Evolutionary conservation across 2,329 filamentous ascomycete genomes (phyloP).

Genomic region (Fusarium acutatum): DNA sequence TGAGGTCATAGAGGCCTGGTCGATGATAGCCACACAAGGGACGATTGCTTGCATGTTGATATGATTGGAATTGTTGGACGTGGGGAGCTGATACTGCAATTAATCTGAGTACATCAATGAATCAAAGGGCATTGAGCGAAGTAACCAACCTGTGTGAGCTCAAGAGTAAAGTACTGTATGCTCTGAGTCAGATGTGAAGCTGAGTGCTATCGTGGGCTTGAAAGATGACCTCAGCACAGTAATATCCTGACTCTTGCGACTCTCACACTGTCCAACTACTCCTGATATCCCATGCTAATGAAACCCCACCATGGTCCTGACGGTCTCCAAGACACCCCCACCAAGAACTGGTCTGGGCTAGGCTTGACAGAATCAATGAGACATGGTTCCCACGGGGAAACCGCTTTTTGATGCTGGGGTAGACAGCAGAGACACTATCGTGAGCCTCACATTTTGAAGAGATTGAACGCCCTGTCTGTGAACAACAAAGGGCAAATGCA

Average conservation of each 20-base stretch:
- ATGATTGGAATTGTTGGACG: constrained; percentile 35
- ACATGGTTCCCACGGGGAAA: constrained; percentile 22
- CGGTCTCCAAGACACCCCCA: constrained; percentile 29
- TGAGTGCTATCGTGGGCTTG: too few species aligned
- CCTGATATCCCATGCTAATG: constrained; percentile 15
- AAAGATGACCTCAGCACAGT: constrained; percentile 11
- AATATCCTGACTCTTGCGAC: background rate
- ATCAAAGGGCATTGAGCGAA: constrained; percentile 12
- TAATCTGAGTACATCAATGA: constrained; percentile 27
- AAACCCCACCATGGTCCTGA: constrained; percentile 26
- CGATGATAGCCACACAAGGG: background rate
- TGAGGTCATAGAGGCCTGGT: constrained; percentile 18
- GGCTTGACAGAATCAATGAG: constrained; percentile 28
- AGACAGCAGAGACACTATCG: constrained; percentile 10
- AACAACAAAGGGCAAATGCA: background rate
- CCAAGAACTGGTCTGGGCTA: constrained; percentile 22
- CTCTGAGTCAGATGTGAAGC: constrained; percentile 24
- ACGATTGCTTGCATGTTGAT: constrained; percentile 1
- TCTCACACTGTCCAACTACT: constrained; percentile 11
- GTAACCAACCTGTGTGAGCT: constrained; percentile 20
- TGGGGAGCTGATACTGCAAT: constrained; percentile 21
- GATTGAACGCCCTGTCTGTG: background rate
- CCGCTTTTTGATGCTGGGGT: constrained; percentile 19
- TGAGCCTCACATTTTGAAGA: background rate
- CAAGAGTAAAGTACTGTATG: constrained; percentile 24